Evolutionary conservation across 148 eudicot species (phyloP), one percentile per base, ranked within the genome.

Genomic region (Nyssa sinensis): DNA sequence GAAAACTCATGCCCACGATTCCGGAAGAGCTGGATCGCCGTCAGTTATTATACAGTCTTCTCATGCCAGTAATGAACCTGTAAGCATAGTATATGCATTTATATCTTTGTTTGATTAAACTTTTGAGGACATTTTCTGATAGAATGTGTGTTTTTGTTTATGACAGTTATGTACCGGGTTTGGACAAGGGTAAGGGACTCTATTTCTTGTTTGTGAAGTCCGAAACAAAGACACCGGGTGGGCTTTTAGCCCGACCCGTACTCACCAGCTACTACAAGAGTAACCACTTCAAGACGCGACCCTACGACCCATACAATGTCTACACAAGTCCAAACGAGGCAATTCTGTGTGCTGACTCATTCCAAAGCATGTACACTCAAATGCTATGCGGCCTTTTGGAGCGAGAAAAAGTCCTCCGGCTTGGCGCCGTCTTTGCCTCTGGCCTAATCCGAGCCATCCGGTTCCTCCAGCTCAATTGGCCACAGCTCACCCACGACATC

Each of bases 1-100:
- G 96, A 76, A 93, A 93, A 66, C 75, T 93, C 30, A 91, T 91
- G 93, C 98, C 98, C 5, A 91, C 98, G 47, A 93, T 91, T 72
- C 69, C 82, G 75, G 98, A 93, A 67, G 98, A 93, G 80, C 73
- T 87, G 69, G 87, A 89, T 75, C 96, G 98, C 24, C 90, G 96
- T 57, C 93, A 88, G 81, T 79, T 86, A 24, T 84, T 93, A 0
- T 93, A 93, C 84, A 89, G 96, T 67, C 96, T 93, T 76, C 93
- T 91, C 53, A 86, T 87, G 93, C 96, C 98, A 44, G 98, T 93
- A 67, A 93, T 93, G 98, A 93, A 92, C 80, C 83, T 92, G 97
- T 90, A 79, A 86, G 97, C 75, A 29, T 60, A 59, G 19, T 47
- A 29, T 47, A 25, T 60, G 17, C 10, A 8, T 7, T 21, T n/a